These are phyloP conservation scores for Aspergillus indologenus DNA, from an alignment of 495 filamentous ascomycete genomes.

Conservation along the genomic window DNA sequence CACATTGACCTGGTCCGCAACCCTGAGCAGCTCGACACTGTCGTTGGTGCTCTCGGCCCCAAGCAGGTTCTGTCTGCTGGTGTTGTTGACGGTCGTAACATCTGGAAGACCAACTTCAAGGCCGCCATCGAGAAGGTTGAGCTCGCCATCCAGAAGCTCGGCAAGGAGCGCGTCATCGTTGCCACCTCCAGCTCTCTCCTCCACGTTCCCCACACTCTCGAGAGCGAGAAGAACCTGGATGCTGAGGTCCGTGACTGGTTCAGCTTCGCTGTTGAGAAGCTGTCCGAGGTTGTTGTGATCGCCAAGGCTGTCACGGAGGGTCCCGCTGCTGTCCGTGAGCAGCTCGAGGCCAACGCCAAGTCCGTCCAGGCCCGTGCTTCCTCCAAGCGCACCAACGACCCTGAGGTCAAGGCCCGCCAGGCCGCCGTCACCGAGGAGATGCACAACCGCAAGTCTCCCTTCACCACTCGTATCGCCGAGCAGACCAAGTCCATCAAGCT, in stretches of 20 bases:
- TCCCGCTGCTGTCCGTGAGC: conserved; percentile 74
- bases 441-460: conserved; percentile 90
- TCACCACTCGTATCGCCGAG: conserved; percentile 74
- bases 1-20: conserved; percentile 96
- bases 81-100: conserved; percentile 98
- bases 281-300: conserved; percentile 82
- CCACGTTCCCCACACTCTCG: conserved; percentile 95
- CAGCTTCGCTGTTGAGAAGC: conserved; percentile 96
- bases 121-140: conserved; percentile 84
- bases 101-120: conserved; percentile 99
- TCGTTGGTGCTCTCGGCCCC: conserved; percentile 71
- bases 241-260: conserved; percentile 95
- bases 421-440: conserved; percentile 72
- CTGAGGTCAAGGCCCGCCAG: conserved; percentile 92
- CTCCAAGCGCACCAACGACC: conserved; percentile 93
- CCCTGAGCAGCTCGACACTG: conserved; percentile 89
- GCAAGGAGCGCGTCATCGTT: conserved; percentile 93
- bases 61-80: conserved; percentile 87
- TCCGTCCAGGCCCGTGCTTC: conserved; percentile 82
- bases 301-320: conserved; percentile 94
- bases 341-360: conserved; percentile 92
- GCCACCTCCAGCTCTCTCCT: conserved; percentile 95
- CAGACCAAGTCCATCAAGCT: conserved; percentile 88
- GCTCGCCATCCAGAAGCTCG: conserved; percentile 85
- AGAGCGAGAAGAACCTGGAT: conserved; percentile 94